Evolutionary conservation across 108 stramenopile genomes (phyloP), one percentile per base, ranked within the genome.

Genomic region (Cyclotella kingstonii): DNA sequence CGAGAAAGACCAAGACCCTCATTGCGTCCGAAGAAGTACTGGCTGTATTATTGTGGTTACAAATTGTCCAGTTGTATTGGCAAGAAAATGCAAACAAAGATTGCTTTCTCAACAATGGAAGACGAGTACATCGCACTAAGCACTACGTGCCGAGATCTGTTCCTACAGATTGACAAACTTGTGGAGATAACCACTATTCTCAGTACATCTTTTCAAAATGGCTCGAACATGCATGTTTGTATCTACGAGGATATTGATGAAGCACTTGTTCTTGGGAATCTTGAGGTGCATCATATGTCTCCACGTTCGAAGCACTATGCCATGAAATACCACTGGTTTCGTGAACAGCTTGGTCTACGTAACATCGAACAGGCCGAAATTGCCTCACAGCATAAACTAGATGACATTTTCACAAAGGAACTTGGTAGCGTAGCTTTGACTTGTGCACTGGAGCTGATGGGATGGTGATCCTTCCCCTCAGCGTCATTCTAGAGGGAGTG

Each of bases 41-140:
- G 79, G 83, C n/a, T 81, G 70, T 46, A 35, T 84, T 34, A 75
- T 84, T 47, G 17, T 4, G 2, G 22, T 66, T 45, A 39, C 75
- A 57, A 27, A 78, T 76, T 49, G 19, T 12, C 47, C 47, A 25
- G 47, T 25, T 25, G 25, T 49, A 25, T 49, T 22, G 47, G 27
- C 25, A 12, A 25, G 22, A 10, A 44, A 44, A 14, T 18, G n/a
- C 43, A 5, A 18, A 44, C 43, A 7, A 18, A 44, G 14, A 44
- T 49, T 25, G 22, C 47, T 25, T 25, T 25, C 4, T 49, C 22
- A 25, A 49, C 47, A 7, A 49, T 49, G 47, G 47, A 49, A 49
- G 47, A 22, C 25, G 14, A 49, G 47, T 49, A 49, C 15, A 15
- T 25, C 27, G 47, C 47, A 22, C 25, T 49, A 25, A 49, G 47